These are phyloP conservation scores for Scheffersomyces quercinus DNA, from an alignment of 1,139 yeast species.

Conservation along the genomic window DNA sequence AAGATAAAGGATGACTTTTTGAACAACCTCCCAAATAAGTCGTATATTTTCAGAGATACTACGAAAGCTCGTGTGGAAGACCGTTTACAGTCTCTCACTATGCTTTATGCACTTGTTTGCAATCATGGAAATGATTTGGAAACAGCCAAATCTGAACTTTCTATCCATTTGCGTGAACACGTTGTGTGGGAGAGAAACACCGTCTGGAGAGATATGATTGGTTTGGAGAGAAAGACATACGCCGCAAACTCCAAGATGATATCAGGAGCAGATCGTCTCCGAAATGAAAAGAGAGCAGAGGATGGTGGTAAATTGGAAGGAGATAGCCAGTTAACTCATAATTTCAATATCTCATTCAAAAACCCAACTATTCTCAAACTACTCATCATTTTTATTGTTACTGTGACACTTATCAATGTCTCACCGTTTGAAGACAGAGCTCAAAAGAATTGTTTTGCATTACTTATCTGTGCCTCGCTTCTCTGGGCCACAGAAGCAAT, in stretches of 20 bases:
- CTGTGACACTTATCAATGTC: slow-evolving; percentile 50
- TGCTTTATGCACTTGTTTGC: slow-evolving; percentile 44
- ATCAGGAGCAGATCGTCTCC: not conserved
- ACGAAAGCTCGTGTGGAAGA: slow-evolving; percentile 19
- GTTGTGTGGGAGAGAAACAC: slow-evolving; percentile 77
- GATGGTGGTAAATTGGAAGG: slow-evolving; percentile 12
- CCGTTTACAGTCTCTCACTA: slow-evolving; percentile 32
- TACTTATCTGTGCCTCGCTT: slow-evolving; percentile 66
- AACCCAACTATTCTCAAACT: slow-evolving; percentile 50
- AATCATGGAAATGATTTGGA: slow-evolving; percentile 44
- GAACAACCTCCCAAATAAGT: slow-evolving; percentile 27
- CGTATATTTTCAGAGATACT: slow-evolving; percentile 35
- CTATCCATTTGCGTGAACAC: slow-evolving; percentile 66
- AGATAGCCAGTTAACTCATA: slow-evolving; percentile 7
- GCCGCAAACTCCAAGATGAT: slow-evolving; percentile 35
- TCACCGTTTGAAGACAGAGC: slow-evolving; percentile 60
- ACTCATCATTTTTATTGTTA: slow-evolving; percentile 42
- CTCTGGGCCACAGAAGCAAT: slow-evolving; percentile 76
- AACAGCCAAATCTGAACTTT: slow-evolving; percentile 49
- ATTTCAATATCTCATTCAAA: slow-evolving; percentile 39
- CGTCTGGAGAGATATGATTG: slow-evolving; percentile 61
- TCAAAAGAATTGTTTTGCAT: slow-evolving; percentile 67
- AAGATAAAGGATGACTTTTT: slow-evolving; percentile 40
- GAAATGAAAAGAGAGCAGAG: slow-evolving; percentile 10
- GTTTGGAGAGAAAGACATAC: slow-evolving; percentile 26